These are phyloP conservation scores for Hirschioporus abietinus DNA, from an alignment of 768 basidiomycete species.

Conservation along the genomic window DNA sequence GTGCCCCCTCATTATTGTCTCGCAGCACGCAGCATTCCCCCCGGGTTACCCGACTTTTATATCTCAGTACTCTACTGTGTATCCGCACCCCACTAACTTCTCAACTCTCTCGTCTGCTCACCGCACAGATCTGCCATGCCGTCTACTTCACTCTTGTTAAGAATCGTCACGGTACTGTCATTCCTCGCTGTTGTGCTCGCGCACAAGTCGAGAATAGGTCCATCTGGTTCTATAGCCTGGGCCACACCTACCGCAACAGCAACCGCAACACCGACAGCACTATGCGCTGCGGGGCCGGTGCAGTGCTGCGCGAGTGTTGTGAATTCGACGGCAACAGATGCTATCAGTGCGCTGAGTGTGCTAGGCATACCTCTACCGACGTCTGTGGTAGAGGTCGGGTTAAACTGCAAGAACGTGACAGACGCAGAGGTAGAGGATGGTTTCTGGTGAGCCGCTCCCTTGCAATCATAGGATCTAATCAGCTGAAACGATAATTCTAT, in stretches of 20 bases:
- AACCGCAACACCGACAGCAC: not conserved
- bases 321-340: not conserved
- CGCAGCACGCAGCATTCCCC: not conserved
- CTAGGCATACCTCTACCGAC: not conserved
- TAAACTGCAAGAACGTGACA: not conserved
- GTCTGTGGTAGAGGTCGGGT: not conserved
- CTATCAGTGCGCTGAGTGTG: not conserved
- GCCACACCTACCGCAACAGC: not conserved
- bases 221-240: not conserved
- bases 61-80: not conserved
- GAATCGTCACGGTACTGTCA: not conserved
- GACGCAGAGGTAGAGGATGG: not conserved
- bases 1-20: not conserved
- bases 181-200: not conserved
- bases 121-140: not conserved
- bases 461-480: not conserved
- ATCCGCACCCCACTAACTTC: not conserved
- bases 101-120: not conserved
- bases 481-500: not conserved
- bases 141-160: not conserved
- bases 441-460: not conserved
- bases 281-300: not conserved
- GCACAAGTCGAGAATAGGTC: not conserved
- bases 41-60: not conserved
- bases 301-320: not conserved